Evolutionary conservation across 768 basidiomycete species (phyloP).

Genomic region (Agrocybe chaxingu): DNA sequence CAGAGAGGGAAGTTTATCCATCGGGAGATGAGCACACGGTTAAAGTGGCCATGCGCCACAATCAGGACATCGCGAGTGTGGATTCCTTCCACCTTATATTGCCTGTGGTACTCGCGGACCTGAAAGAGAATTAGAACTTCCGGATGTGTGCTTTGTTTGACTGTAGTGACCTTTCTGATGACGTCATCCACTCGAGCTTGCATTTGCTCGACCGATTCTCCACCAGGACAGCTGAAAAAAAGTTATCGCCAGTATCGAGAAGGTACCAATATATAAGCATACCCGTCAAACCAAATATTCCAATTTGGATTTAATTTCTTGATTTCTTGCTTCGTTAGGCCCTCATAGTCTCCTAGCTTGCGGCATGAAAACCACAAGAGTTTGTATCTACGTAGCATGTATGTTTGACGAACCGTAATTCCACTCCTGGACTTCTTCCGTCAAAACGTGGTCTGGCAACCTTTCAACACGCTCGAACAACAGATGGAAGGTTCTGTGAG

Average conservation of each 20-base stretch:
- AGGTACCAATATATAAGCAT: conserved; percentile 14
- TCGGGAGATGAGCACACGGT: conserved; percentile 30
- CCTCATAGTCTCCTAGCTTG: conserved; percentile 77
- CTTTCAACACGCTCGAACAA: conserved; percentile 51
- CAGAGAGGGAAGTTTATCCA: conserved; percentile 24
- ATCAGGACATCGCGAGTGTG: conserved; percentile 80
- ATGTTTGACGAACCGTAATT: conserved; percentile 55
- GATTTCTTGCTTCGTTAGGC: conserved; percentile 78
- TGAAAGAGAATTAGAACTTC: conserved; percentile 20
- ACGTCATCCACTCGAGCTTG: conserved; percentile 71
- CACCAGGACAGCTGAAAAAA: conserved; percentile 72
- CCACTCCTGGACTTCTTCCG: conserved; percentile 79
- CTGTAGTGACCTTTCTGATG: conserved; percentile 54
- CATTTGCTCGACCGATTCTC: conserved; percentile 85
- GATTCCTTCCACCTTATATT: conserved; percentile 64
- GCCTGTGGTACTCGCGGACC: conserved; percentile 71
- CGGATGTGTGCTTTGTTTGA: background rate
- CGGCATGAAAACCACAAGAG: background rate
- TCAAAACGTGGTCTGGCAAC: conserved; percentile 50
- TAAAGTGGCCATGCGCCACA: conserved; percentile 88
- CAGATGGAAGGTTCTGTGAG: conserved; percentile 82
- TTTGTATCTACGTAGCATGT: background rate
- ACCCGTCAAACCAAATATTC: conserved; percentile 89
- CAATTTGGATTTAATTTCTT: conserved; percentile 55
- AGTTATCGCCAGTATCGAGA: background rate